phyloP scores from a whole-genome alignment of 2,329 filamentous ascomycete species.

The Paecilomyces niveus region DNA sequence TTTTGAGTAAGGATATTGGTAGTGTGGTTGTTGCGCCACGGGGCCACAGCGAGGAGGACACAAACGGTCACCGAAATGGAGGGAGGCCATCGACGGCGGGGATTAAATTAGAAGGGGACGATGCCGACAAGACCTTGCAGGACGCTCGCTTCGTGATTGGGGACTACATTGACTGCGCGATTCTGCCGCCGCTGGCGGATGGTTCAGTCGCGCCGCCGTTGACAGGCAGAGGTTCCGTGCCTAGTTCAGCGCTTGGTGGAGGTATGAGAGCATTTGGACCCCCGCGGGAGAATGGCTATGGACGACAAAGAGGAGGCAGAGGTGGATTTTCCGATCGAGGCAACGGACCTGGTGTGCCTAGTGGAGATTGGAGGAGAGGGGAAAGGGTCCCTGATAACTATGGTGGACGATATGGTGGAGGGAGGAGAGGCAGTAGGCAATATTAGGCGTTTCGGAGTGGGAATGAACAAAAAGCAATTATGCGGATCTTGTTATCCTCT shows the following conservation, averaged over 20 bases:
- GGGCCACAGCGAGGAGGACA: conserved; percentile 22
- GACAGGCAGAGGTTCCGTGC: conserved; percentile 37
- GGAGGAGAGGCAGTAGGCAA: conserved; percentile 33
- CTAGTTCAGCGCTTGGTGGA: conserved; percentile 35
- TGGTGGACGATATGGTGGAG: conserved; percentile 32
- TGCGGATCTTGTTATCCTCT: background rate
- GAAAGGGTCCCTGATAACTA: conserved; percentile 38
- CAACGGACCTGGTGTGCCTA: conserved; percentile 32
- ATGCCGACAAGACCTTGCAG: conserved; percentile 64
- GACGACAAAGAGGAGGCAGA: conserved; percentile 31
- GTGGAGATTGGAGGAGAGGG: conserved; percentile 44
- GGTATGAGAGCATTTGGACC: conserved; percentile 31
- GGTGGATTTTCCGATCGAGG: conserved; percentile 30
- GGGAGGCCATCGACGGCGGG: conserved; percentile 21
- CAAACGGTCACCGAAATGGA: conserved; percentile 34
- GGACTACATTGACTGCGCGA: conserved; percentile 78
- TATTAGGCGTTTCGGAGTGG: conserved; percentile 17
- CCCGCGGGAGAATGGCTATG: conserved; percentile 40
- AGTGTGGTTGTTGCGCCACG: conserved; percentile 63
- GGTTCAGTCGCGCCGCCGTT: conserved; percentile 63
- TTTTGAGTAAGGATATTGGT: conserved; percentile 73
- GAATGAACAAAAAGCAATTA: conserved; percentile 4
- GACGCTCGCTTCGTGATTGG: conserved; percentile 80
- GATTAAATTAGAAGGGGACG: conserved; percentile 45
- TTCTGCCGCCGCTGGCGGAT: conserved; percentile 67